These are phyloP conservation scores for Gamarada debralockiae DNA, from an alignment of 495 filamentous ascomycete species.

Conservation along the genomic window DNA sequence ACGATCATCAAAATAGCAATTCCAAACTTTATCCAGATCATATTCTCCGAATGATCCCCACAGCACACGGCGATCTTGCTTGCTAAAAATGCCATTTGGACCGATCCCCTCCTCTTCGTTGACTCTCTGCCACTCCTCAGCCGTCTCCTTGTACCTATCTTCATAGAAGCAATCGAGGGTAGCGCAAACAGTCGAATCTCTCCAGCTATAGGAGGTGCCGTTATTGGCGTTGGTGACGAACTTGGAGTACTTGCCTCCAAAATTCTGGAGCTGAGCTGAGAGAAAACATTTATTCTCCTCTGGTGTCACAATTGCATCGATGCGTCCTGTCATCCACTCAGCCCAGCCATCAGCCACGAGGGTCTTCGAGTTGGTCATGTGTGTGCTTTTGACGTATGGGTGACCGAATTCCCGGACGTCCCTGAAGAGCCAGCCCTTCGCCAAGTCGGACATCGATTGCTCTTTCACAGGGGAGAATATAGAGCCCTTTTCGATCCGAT, in stretches of 20 bases:
- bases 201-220: constrained; percentile 37
- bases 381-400: constrained; percentile 37
- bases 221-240: constrained; percentile 33
- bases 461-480: constrained; percentile 1
- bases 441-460: neutral
- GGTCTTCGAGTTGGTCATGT: constrained; percentile 31
- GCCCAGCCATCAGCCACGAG: constrained; percentile 32
- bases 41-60: constrained; percentile 37
- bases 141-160: constrained; percentile 22
- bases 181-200: constrained; percentile 31
- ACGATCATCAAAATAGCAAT: too few species aligned
- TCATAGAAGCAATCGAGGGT: constrained; percentile 35
- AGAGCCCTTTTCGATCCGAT: constrained; percentile 29
- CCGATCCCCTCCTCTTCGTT: constrained; percentile 33
- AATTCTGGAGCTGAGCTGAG: constrained; percentile 34
- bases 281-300: constrained; percentile 32
- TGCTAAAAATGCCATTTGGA: constrained; percentile 31
- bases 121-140: constrained; percentile 34
- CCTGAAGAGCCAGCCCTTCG: neutral
- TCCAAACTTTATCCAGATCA: too few species aligned
- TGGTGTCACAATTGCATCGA: constrained; percentile 29
- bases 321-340: constrained; percentile 29
- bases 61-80: constrained; percentile 32
- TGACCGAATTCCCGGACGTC: constrained; percentile 29
- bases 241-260: constrained; percentile 35